phyloP scores from a whole-genome alignment of 129 eudicot genomes.

The Ambrosia trifida region DNA sequence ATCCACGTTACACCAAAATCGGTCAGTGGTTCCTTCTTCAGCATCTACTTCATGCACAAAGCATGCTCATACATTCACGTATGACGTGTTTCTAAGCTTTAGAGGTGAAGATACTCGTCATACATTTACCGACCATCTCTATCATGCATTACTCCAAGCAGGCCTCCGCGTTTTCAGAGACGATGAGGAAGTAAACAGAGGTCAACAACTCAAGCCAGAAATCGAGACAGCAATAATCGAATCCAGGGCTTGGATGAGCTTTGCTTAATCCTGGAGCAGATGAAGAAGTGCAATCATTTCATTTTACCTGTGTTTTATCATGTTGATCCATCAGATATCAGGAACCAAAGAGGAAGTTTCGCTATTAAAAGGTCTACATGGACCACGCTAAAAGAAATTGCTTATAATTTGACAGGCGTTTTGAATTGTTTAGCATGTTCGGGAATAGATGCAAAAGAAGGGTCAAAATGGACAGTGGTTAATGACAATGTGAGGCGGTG shows the following conservation, averaged over 20 bases:
- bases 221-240: not conserved
- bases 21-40: too few relatives aligned
- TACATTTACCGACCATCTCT: not conserved
- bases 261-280: slow-evolving; percentile 16
- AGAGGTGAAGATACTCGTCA: not conserved
- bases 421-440: too few relatives aligned
- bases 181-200: not conserved
- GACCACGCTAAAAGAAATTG: not conserved
- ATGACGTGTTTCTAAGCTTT: not conserved
- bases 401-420: too few relatives aligned
- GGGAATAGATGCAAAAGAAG: not conserved
- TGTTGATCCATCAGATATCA: slow-evolving; percentile 14
- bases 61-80: not conserved
- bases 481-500: not conserved
- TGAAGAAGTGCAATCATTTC: not conserved
- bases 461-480: slow-evolving; percentile 7
- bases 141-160: not conserved
- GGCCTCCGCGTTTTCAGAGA: not conserved
- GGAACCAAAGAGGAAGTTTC: not conserved
- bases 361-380: not conserved
- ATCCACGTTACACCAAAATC: too few relatives aligned
- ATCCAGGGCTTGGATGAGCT: slow-evolving; percentile 26
- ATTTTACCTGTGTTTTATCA: slow-evolving; percentile 21
- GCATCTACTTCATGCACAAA: not conserved
- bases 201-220: not conserved